Percentiles rank a stretch among this genome's conserved stretches.
phyloP scores from a whole-genome alignment of 805 yeast species.

The Candida suzukii region DNA sequence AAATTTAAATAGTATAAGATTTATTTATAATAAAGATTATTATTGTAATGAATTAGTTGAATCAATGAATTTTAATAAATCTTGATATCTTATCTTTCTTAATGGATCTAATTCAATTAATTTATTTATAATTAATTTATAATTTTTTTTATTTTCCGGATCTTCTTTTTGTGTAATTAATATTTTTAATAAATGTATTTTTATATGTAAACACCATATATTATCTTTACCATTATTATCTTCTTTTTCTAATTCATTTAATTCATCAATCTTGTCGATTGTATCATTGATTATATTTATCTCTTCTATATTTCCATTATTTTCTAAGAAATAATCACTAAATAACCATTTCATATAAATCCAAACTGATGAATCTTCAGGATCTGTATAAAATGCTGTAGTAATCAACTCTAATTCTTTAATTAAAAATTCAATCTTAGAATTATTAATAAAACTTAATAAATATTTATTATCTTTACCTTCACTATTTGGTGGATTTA shows the following conservation, averaged over 20 bases:
- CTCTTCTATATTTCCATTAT: constrained; percentile 22
- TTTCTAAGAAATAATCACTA: constrained; percentile 33
- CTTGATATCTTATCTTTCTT: constrained; percentile 52
- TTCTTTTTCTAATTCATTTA: constrained; percentile 66
- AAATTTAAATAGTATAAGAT: constrained; percentile 24
- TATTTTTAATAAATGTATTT: constrained; percentile 38
- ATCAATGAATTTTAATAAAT: constrained; percentile 10
- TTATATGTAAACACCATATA: constrained; percentile 68
- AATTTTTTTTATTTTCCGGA: constrained; percentile 8
- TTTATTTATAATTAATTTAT: constrained; percentile 32
- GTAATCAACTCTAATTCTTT: constrained; percentile 64
- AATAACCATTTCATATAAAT: constrained; percentile 77
- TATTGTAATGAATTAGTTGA: constrained; percentile 17
- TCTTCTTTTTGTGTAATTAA: constrained; percentile 8
- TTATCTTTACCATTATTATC: constrained; percentile 55
- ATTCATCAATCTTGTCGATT: constrained; percentile 43
- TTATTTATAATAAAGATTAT: constrained; percentile 22
- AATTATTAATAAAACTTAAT: constrained; percentile 10
- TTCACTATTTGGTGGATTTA: constrained; percentile 8
- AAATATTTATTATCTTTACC: constrained; percentile 8
- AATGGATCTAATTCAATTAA: constrained; percentile 57
- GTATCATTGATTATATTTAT: constrained; percentile 36
- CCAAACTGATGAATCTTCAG: constrained; percentile 94
- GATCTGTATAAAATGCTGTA: constrained; percentile 87
- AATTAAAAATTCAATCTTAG: constrained; percentile 28